A percentile compares a stretch with the other conserved stretches of the same genome.
phyloP scores from a whole-genome alignment of 371 early-diverging fungal species.

The Umbelopsis sp. region DNA sequence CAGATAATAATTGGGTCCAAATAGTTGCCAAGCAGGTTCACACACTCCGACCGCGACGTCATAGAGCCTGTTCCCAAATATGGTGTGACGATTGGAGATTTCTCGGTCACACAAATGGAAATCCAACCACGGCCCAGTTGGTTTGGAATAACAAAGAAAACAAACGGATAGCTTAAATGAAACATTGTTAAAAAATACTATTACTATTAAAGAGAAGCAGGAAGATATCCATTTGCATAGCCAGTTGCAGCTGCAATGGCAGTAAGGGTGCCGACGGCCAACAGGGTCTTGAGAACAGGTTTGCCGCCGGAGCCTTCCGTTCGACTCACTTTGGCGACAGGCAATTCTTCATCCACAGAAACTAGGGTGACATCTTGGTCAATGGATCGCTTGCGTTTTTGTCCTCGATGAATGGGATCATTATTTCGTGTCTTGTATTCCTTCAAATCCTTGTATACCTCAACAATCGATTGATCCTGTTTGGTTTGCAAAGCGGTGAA shows the following conservation, averaged over 20 bases:
- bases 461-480: constrained; percentile 5
- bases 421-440: constrained; percentile 6
- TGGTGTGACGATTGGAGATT: too few species aligned
- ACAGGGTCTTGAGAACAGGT: neutral
- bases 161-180: too few species aligned
- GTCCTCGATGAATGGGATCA: neutral
- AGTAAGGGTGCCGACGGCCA: constrained; percentile 3
- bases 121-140: too few species aligned
- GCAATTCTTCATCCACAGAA: neutral
- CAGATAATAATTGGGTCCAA: too few species aligned
- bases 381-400: neutral
- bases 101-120: too few species aligned
- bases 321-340: neutral
- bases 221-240: constrained; percentile 2
- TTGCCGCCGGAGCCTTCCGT: neutral
- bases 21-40: too few species aligned
- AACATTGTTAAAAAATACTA: neutral
- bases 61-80: too few species aligned
- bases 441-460: constrained; percentile 15
- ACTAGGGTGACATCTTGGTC: neutral
- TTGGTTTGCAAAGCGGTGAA: constrained; percentile 1
- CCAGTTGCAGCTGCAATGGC: constrained; percentile 11
- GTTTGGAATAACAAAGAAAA: too few species aligned
- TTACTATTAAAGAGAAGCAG: constrained; percentile 1
- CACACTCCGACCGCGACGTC: too few species aligned